Evolutionary conservation across 129 eudicot species (phyloP), one percentile per base, ranked within the genome.

Genomic region (Glebionis coronaria): DNA sequence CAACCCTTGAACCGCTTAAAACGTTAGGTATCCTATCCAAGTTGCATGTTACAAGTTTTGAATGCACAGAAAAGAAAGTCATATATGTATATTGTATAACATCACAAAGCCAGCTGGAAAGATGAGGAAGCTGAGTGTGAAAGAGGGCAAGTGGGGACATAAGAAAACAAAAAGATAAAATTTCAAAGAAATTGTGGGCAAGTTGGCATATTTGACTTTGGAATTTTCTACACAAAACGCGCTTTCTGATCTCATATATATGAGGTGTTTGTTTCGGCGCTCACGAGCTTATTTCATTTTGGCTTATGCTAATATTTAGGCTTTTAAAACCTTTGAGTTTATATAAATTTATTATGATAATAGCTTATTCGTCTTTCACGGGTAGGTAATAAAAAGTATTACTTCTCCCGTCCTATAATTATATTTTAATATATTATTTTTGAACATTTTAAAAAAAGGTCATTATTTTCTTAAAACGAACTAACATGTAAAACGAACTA

Each of bases 131-230:
- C 15, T 25, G 62, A 9, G 18, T 56, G 12, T 25, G 58, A 53
- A 53, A 53, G 25, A 9, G 12, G 12, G 40, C 21, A 56, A 56
- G 62, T 56, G 40, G 40, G 40, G 35, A 56, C 15, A 25, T 6
- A 35, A 35, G 42, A 35, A 35, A 35, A 35, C 9, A 35, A 35
- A 35, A 5, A 56, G 10, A 56, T 56, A 25, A 56, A 23, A 56
- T 23, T 35, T 6, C 42, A 35, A 35, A 56, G 35, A 55, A 55
- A 56, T 10, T 56, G 40, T 4, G 28, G 62, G 40, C 40, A 56
- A 25, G n/a, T n/a, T n/a, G 40, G 40, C 62, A 25, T 56, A 16
- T 56, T 56, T 56, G 62, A 56, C 62, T 56, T 56, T 25, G 62
- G 9, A 20, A 12, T 12, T 3, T 50, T 15, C 62, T 4, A 21